These are phyloP conservation scores for Pulveroboletus sp. DNA, from an alignment of 768 basidiomycete species.

Conservation along the genomic window DNA sequence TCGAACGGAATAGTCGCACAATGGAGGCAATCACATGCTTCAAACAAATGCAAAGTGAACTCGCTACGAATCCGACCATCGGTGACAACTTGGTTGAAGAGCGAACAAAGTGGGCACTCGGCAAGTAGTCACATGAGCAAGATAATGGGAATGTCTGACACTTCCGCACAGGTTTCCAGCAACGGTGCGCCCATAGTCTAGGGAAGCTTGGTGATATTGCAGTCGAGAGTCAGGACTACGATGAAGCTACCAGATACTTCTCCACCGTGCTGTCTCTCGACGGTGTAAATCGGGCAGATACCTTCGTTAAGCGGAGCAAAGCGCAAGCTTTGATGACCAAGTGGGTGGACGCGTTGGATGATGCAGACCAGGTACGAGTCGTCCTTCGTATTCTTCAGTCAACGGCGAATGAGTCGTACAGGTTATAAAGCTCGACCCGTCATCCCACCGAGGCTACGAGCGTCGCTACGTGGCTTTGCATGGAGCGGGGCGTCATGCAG, in stretches of 20 bases:
- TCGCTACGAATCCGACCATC: not conserved
- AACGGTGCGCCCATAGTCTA: not conserved
- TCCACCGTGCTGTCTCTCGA: not conserved
- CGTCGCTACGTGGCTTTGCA: no score
- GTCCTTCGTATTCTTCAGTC: not conserved
- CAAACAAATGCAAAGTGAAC: not conserved
- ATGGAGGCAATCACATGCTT: not conserved
- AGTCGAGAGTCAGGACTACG: not conserved
- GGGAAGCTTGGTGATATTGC: not conserved
- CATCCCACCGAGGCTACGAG: no score
- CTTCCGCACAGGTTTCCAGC: not conserved
- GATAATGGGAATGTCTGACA: not conserved
- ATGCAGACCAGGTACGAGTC: not conserved
- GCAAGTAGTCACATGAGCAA: not conserved
- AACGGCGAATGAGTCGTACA: no score
- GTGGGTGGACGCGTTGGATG: not conserved
- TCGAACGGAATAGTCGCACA: not conserved
- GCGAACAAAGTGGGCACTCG: not conserved
- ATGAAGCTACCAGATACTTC: not conserved
- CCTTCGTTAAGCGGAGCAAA: not conserved
- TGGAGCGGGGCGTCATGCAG: no score
- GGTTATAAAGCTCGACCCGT: no score
- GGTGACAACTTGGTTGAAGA: no score
- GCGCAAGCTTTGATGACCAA: not conserved
- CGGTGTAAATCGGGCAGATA: not conserved